Evolutionary conservation across 163 green algal genomes (phyloP), one percentile per base, ranked within the genome.

Genomic region (Scenedesmus sp.): DNA sequence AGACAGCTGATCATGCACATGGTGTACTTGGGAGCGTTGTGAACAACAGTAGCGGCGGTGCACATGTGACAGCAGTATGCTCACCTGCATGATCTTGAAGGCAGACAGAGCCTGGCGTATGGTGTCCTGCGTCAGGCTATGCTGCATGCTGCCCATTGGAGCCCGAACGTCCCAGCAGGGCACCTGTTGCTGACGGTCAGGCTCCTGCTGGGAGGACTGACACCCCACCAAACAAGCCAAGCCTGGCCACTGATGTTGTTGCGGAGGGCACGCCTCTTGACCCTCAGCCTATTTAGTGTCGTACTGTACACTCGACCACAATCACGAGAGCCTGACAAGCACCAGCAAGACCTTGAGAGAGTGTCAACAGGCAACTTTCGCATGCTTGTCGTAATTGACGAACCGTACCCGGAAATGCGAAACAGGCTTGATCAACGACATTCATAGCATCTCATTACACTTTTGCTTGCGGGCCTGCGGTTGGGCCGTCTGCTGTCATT

Each of bases 141-240:
- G 65, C 65, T 76, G 65, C 65, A 76, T 76, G 65, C 65, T 76
- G 30, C 65, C 65, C 65, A 76, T 76, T 76, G 65, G 65, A 76
- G 65, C 65, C 65, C 65, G 40, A 76, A 76, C 65, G 65, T 76
- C 65, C 65, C 65, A 40, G 65, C 65, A 76, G 30, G 30, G 65
- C 65, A 22, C 30, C 65, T 37, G 7, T 76, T 76, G 65, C 30
- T 76, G 65, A 76, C 65, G 65, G 37, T 30, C 65, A 76, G 65
- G 65, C 65, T 76, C 65, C 65, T 76, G 26, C 65, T 76, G 65
- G 26, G 65, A 76, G 30, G 30, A 76, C 65, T 76, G 65, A 76
- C 65, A 76, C 65, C 65, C 65, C 65, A 76, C 65, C 65, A 76
- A 76, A n/a, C 65, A 76, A 76, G 65, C 65, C 30, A 76, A 30